Base-by-base conservation (phyloP, 129 eudicot species). In the Flaveria sonorensis region DNA sequence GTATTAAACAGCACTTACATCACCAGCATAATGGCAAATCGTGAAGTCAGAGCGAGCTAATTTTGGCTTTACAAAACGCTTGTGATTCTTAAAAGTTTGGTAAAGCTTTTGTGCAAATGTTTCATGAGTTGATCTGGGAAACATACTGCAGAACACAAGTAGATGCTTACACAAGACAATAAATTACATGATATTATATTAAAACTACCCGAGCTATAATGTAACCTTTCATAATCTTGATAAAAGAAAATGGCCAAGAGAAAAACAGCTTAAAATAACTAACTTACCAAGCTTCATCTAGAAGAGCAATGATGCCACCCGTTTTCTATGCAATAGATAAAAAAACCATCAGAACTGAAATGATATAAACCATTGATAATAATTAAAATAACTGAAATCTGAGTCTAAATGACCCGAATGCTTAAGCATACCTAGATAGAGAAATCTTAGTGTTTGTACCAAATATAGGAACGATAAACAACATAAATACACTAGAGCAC, bases 271-370 rank as follows among this genome's bases (percentile, higher is more conserved):
- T 70, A 15, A 75, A 61, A 21, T 28, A n/a, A 32, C 56, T 56
- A 40, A 81, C 97, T 89, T 89, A 95, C 99, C 99, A 95, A 77
- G 99, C 99, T 92, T 95, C 97, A 75, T 95, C 99, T 18, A 95
- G 92, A 84, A 95, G 99, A 80, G 99, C 92, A 72, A 95, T 95
- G 69, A 95, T 95, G 77, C 99, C 99, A 65, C 99, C 99, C 6
- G 97, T 96, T 88, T 95, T 95, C 99, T 95, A 86, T 62, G 79
- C 78, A 84, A 66, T 19, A 46, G 56, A 73, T 80, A 81, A 20
- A 83, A 48, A 48, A 30, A 77, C 59, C 12, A 61, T 78, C 68
- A 76, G 78, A 73, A 75, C 70, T 53, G 77, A 60, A 47, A 73
- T 43, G n/a, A 76, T 56, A 70, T n/a, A 68, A 67, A 68, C 36